Evolutionary conservation across 2,329 filamentous ascomycete genomes (phyloP), one percentile per base, ranked within the genome.

Genomic region (Cladosporium cucumerinum): DNA sequence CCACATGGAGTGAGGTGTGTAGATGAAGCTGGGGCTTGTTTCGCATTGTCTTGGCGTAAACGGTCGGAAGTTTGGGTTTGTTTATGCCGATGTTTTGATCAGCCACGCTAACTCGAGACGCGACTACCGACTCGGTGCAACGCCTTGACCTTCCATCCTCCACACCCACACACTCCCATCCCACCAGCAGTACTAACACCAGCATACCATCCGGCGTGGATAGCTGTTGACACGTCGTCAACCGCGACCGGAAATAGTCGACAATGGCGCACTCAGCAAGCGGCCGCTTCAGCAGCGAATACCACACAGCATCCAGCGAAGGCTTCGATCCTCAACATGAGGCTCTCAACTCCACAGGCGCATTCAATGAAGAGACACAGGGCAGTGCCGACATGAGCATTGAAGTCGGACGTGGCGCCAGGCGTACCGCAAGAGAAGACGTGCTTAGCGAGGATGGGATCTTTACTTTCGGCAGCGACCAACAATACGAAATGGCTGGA

Each of bases 361-460:
- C 72, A 61, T 69, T 78, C 26, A 39, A 64, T 23, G 62, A 64
- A 12, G 57, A 52, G 72, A 72, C 76, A 63, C 70, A 74, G 18
- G 80, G 77, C 72, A 76, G 76, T 60, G 71, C 73, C 21, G 77
- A 79, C 64, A 77, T 82, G 66, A 86, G 85, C 2, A 79, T 88
- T 64, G 86, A 89, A 71, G 73, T 86, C 34, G 85, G 83, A 54
- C 80, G 87, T 63, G 86, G 82, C 34, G 73, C 77, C 25, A 78
- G 78, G 66, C 74, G 76, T 57, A 61, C 64, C 73, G 25, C 78
- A 72, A 39, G 73, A 66, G 69, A 79, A 80, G 69, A 77, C 68
- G 72, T 85, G 66, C 80, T 84, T 69, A 85, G 83, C 30, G 80
- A 81, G 54, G 80, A 82, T 66, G 79, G 80, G 5, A 73, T 79